These are phyloP conservation scores for Sclerotinia trifoliorum DNA, from an alignment of 2,329 filamentous ascomycete genomes.

Conservation along the genomic window DNA sequence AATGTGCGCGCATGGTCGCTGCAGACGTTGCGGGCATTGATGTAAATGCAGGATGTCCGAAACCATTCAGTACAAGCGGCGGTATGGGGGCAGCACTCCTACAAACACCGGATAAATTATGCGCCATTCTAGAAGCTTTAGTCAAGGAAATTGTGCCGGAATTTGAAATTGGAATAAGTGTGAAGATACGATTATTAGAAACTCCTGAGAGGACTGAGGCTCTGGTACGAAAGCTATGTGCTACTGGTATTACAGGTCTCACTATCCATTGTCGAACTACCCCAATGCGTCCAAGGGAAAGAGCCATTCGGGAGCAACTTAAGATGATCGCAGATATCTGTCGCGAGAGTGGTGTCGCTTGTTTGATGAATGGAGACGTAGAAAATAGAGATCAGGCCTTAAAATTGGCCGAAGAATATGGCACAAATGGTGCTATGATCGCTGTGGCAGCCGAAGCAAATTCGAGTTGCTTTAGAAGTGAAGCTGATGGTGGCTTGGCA, in stretches of 20 bases:
- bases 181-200: slow-evolving; percentile 90
- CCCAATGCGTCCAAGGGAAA: slow-evolving; percentile 88
- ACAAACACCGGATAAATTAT: slow-evolving; percentile 78
- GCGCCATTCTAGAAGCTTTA: slow-evolving; percentile 77
- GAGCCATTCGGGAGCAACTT: slow-evolving; percentile 81
- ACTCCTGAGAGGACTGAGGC: slow-evolving; percentile 71
- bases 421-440: slow-evolving; percentile 96
- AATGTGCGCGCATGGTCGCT: slow-evolving; percentile 81
- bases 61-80: slow-evolving; percentile 88
- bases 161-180: slow-evolving; percentile 88
- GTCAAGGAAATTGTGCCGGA: slow-evolving; percentile 74
- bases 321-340: slow-evolving; percentile 81
- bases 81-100: slow-evolving; percentile 96
- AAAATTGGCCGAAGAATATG: slow-evolving; percentile 70
- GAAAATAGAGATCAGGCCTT: slow-evolving; percentile 69
- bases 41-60: slow-evolving; percentile 97
- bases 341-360: slow-evolving; percentile 80
- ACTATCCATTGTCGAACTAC: slow-evolving; percentile 96
- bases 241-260: slow-evolving; percentile 86
- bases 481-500: slow-evolving; percentile 66
- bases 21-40: slow-evolving; percentile 90
- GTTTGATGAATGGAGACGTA: slow-evolving; percentile 95
- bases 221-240: slow-evolving; percentile 74
- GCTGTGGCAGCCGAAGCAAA: slow-evolving; percentile 91
- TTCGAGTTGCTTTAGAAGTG: slow-evolving; percentile 76